Evolutionary conservation across 495 filamentous ascomycete genomes (phyloP), one percentile per base, ranked within the genome.

Genomic region (Aspergillus sclerotioniger): DNA sequence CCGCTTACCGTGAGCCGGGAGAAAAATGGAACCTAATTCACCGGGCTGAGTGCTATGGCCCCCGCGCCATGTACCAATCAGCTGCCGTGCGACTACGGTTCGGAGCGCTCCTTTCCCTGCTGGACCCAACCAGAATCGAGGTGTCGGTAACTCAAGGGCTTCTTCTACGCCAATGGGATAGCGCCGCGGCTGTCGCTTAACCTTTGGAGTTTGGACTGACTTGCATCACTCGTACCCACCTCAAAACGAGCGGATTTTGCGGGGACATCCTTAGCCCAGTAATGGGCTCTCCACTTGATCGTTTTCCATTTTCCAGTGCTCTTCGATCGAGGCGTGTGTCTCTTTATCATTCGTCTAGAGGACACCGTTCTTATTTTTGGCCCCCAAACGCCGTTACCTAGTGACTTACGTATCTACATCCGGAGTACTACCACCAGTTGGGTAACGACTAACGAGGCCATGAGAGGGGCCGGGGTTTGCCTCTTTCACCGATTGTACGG

Each of bases 101-200:
- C 63, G 63, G 60, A 63, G 63, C 63, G 63, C 63, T 53, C 60
- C 63, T 63, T 63, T 62, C 55, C 60, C 60, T 48, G 51, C 57
- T 66, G 58, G 60, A 47, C 47, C 60, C 49, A 61, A 61, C 60
- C 63, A 61, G 51, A 47, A 47, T 46, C 37, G 49, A 51, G 43
- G 33, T 21, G 44, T 16, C 41, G 37, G 43, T 37, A 49, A 54
- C 55, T 50, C 35, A 56, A 51, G 50, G 54, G 29, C 35, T 53
- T 33, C 19, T 35, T 21, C 35, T 52, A 25, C 21, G 32, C 57
- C 58, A 60, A 57, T 61, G 29, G 35, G 21, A 43, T 17, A 19
- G 12, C 8, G 16, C 48, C 53, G 57, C 61, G 59, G 48, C 56
- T 57, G 56, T 65, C 58, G 58, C 62, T 61, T 61, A 65, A 58